Evolutionary conservation across 805 yeast genomes (phyloP), one percentile per base, ranked within the genome.

Genomic region (Lipomyces spencermartinsiae): DNA sequence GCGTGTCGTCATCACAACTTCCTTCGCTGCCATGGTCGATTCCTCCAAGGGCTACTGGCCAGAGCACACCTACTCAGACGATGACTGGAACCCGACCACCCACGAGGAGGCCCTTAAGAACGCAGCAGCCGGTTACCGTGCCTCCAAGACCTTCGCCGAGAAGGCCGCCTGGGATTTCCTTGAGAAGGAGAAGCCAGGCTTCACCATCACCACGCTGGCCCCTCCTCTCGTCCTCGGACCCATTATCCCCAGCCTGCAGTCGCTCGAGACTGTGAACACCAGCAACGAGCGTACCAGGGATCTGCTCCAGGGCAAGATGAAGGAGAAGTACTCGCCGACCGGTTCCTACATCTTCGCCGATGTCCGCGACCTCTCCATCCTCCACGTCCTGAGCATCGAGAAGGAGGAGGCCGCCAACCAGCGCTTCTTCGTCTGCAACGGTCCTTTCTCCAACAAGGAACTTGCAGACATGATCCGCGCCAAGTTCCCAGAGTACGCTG

Each of bases 281-380:
- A 80, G 83, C 14, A 75, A 77, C 69, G 77, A 74, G 64, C 59
- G 74, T 6, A 68, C 80, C 46, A 78, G 80, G 76, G 68, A 57
- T 19, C 57, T 76, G 64, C 46, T 77, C 74, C 71, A 80, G 71
- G 14, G 60, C 0, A 37, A 25, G 10, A 34, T n/a, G 29, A 62
- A 62, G 29, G 29, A 25, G 29, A 25, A 25, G 29, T 25, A 25
- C 29, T 25, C 37, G 46, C 59, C 22, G 74, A 54, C 46, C 60
- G 59, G 25, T 6, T 25, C 19, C 29, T 46, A 55, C 33, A 25
- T 16, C 31, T 55, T 62, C 43, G 37, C 69, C 16, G 89, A 87
- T 75, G 90, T 87, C 4, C 81, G 89, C 73, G 91, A 88, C 73
- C 88, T 85, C 53, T 89, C 90, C 12, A 75, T 73, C 64, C 86